These are phyloP conservation scores for Mollisia scopiformis DNA, from an alignment of 2,329 filamentous ascomycete genomes.

Conservation along the genomic window DNA sequence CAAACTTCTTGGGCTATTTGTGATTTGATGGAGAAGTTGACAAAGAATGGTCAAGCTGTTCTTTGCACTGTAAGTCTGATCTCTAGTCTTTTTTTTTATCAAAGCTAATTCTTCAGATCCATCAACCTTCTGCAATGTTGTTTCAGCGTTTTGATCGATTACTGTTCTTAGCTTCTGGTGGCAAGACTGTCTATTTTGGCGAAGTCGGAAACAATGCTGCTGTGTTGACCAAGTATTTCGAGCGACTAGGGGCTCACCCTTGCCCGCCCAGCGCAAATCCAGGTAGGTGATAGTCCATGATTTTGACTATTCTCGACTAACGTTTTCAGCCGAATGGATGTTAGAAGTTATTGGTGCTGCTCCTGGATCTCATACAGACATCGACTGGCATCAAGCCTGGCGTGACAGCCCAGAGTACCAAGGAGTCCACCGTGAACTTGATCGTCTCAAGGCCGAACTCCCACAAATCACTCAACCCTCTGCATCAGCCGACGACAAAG, in stretches of 20 bases:
- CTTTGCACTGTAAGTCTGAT: slow-evolving; percentile 65
- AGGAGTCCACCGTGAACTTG: slow-evolving; percentile 48
- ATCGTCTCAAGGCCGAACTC: slow-evolving; percentile 51
- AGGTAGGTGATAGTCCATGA: background rate
- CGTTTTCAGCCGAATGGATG: slow-evolving; percentile 72
- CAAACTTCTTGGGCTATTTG: slow-evolving; percentile 93
- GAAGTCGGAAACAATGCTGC: slow-evolving; percentile 73
- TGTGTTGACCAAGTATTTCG: slow-evolving; percentile 73
- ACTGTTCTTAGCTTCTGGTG: slow-evolving; percentile 75
- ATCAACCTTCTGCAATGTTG: slow-evolving; percentile 90
- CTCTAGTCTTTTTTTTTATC: background rate
- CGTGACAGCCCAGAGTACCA: slow-evolving; percentile 51
- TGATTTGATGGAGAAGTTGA: slow-evolving; percentile 84
- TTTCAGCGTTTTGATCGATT: slow-evolving; percentile 89
- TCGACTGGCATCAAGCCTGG: slow-evolving; percentile 69
- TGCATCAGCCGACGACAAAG: slow-evolving; percentile 39
- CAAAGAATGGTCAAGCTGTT: slow-evolving; percentile 85
- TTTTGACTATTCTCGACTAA: background rate
- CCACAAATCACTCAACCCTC: slow-evolving; percentile 32
- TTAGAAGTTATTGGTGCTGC: slow-evolving; percentile 57
- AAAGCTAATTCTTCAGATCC: slow-evolving; percentile 54
- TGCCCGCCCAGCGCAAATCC: slow-evolving; percentile 76
- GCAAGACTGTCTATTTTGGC: slow-evolving; percentile 80
- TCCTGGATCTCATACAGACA: slow-evolving; percentile 61
- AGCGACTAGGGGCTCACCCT: slow-evolving; percentile 64